Evolutionary conservation across 129 eudicot genomes (phyloP), one percentile per base, ranked within the genome.

Genomic region (Helianthus tuberosus): DNA sequence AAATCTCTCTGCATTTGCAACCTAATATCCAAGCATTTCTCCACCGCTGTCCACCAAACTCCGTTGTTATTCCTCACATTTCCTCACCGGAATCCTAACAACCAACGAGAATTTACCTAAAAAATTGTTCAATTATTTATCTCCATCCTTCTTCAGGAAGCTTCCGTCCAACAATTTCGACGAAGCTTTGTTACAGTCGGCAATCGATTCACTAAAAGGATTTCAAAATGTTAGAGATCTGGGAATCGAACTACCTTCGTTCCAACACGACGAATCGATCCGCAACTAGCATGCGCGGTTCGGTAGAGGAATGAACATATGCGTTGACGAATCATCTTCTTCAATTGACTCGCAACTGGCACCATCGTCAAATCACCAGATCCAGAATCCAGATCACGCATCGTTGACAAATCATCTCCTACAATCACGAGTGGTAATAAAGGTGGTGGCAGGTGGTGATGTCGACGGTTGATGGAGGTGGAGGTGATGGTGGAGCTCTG

Each of bases 1-100:
- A 82, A 23, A 49, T 77, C 35, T 20, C 63, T 82, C 4, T 82
- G 67, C n/a, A 71, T 17, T 32, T 82, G 82, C 72, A 55, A 66
- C 5, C 68, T 77, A 13, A 82, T 82, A 20, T 82, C 76, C 47
- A 77, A 72, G 66, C 79, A 72, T 20, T 82, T 77, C 61, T 79
- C 79, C 44, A 7, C 72, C 29, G 50, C 66, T 12, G 68, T 77
- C 59, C 67, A 20, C 50, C 75, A 55, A 1, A 38, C 76, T 11
- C 72, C 71, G 44, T 61, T 79, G 4, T 41, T 82, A 57, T 64
- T 46, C 32, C 38, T 82, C 66, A 58, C 60, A 0, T 39, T 82
- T 67, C 71, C 78, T 68, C 80, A 55, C 50, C 67, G 80, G 15
- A 8, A 66, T 23, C 66, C 73, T 20, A 27, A 41, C 52, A 27